Percentiles rank a stretch among this genome's conserved stretches.
phyloP scores from a whole-genome alignment of 768 basidiomycete genomes.

The Nidularia pulvinata region DNA sequence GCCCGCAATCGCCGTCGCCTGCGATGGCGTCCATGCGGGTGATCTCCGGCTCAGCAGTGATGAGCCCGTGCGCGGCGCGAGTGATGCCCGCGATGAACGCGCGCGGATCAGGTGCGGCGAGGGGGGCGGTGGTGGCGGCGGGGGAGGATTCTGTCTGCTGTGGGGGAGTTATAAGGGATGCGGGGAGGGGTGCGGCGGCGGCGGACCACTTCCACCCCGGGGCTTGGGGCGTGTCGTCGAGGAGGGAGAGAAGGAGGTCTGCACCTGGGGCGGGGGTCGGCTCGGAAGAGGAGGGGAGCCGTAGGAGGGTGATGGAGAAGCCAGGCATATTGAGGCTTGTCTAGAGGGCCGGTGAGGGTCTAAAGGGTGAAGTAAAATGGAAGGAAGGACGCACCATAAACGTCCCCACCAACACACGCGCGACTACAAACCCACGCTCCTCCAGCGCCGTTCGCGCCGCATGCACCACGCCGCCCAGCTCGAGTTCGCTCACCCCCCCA shows the following conservation, averaged over 20 bases:
- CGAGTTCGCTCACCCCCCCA: conserved; percentile 83
- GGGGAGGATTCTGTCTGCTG: neutral
- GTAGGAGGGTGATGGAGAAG: conserved; percentile 81
- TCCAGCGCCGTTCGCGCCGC: conserved; percentile 60
- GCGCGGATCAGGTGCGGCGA: conserved; percentile 36
- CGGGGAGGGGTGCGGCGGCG: conserved; percentile 28
- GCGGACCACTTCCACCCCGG: conserved; percentile 91
- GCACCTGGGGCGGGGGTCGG: conserved; percentile 27
- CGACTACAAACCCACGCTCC: conserved; percentile 51
- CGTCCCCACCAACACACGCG: conserved; percentile 73
- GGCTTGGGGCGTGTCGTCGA: conserved; percentile 66
- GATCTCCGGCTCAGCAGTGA: conserved; percentile 85
- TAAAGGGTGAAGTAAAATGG: neutral
- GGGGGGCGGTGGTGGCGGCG: conserved; percentile 3
- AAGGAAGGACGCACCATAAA: conserved; percentile 66
- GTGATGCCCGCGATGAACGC: conserved; percentile 55
- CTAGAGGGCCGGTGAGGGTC: conserved; percentile 27
- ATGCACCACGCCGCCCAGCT: conserved; percentile 67
- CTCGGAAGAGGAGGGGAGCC: conserved; percentile 57
- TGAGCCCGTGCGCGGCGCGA: conserved; percentile 63
- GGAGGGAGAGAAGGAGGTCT: conserved; percentile 55
- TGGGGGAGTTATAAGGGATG: neutral
- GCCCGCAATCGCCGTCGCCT: conserved; percentile 79
- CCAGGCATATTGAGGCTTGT: conserved; percentile 94
- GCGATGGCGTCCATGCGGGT: conserved; percentile 90